These are phyloP conservation scores for Suillus paluster DNA, from an alignment of 768 basidiomycete genomes.

Conservation along the genomic window DNA sequence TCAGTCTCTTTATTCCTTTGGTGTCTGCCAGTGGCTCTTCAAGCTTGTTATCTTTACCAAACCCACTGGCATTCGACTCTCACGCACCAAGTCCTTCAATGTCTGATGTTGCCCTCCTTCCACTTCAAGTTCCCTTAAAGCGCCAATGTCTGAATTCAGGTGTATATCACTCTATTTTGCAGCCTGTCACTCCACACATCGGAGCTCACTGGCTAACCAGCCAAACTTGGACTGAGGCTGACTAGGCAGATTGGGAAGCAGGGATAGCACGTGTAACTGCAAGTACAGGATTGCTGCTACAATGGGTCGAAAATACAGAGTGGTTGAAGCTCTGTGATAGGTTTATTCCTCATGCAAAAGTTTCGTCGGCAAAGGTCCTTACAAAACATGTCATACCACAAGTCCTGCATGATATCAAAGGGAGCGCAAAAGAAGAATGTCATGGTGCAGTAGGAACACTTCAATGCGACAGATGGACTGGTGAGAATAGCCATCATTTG, in stretches of 20 bases:
- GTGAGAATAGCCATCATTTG: slow-evolving; percentile 34
- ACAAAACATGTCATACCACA: slow-evolving; percentile 28
- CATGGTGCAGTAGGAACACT: slow-evolving; percentile 27
- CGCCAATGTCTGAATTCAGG: slow-evolving; percentile 4
- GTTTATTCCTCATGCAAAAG: slow-evolving; percentile 35
- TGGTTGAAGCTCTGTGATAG: slow-evolving; percentile 33
- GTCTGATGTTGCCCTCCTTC: neutral
- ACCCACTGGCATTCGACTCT: neutral
- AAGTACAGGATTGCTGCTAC: slow-evolving; percentile 36
- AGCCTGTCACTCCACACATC: neutral
- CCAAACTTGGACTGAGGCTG: slow-evolving; percentile 1
- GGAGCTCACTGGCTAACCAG: neutral
- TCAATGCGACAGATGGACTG: slow-evolving; percentile 44
- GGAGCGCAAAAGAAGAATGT: slow-evolving; percentile 7
- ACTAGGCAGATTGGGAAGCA: slow-evolving; percentile 4
- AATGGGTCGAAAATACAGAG: slow-evolving; percentile 44
- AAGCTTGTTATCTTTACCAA: neutral
- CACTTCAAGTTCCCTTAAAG: neutral
- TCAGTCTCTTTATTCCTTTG: neutral
- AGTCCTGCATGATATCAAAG: neutral
- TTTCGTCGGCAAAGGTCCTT: slow-evolving; percentile 28
- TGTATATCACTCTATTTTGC: neutral
- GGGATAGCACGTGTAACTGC: slow-evolving; percentile 33
- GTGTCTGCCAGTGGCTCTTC: neutral
- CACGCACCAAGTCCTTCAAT: slow-evolving; percentile 1